Conservation (phyloP, 495 filamentous ascomycete species). For the Choiromyces venosus region DNA sequence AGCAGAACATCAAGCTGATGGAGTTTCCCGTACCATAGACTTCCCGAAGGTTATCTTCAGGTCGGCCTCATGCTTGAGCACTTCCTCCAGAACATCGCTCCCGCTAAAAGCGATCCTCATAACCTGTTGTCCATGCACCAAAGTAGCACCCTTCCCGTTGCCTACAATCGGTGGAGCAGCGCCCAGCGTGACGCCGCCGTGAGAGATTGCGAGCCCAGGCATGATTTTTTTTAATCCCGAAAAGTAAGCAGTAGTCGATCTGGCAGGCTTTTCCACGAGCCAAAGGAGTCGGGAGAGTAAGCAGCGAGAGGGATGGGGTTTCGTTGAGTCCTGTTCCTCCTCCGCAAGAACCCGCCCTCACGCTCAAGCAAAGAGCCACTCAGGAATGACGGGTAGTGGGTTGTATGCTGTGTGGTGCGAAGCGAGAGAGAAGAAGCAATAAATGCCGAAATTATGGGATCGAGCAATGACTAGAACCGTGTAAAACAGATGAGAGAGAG, state of each 20-base stretch:
- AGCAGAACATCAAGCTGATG: conserved; percentile 37
- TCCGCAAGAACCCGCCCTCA: conserved; percentile 29
- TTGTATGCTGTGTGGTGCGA: background rate
- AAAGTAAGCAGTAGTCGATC: background rate
- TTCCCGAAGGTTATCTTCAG: conserved; percentile 48
- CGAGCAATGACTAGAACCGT: background rate
- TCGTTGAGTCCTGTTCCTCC: conserved; percentile 17
- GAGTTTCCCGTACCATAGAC: conserved; percentile 45
- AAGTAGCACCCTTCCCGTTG: conserved; percentile 14
- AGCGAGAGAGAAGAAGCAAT: background rate
- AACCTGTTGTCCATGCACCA: conserved; percentile 46
- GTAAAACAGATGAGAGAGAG: background rate
- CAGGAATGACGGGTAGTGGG: background rate
- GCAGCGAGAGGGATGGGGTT: background rate
- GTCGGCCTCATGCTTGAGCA: conserved; percentile 50
- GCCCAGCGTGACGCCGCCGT: conserved; percentile 26
- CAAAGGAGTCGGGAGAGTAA: background rate
- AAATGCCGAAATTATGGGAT: background rate
- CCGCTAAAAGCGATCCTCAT: conserved; percentile 56
- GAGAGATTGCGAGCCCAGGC: conserved; percentile 34
- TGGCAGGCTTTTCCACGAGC: background rate
- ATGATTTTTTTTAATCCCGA: conserved; percentile 14
- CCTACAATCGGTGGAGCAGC: conserved; percentile 20
- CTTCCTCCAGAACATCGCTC: conserved; percentile 50
- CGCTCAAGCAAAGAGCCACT: background rate